A percentile compares a stretch with the other conserved stretches of the same genome.
Conservation (phyloP, 345 rosid genomes). For the Punica granatum region DNA sequence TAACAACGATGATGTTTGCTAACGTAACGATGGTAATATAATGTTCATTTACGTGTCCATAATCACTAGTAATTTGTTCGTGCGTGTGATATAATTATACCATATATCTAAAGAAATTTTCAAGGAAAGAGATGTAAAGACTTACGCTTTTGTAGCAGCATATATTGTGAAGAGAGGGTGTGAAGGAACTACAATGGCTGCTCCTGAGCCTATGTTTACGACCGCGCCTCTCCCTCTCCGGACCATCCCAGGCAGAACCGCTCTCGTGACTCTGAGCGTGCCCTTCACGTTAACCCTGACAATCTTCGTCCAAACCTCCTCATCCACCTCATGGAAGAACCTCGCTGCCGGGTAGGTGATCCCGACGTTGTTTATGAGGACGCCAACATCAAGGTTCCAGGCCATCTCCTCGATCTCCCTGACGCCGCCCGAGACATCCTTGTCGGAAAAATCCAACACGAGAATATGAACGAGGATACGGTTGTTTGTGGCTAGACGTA, state of each 20-base stretch:
- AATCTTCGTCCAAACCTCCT: slow-evolving; percentile 52
- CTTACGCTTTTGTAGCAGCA: slow-evolving; percentile 96
- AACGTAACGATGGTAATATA: too few species aligned
- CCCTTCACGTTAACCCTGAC: slow-evolving; percentile 62
- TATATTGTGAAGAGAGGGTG: slow-evolving; percentile 87
- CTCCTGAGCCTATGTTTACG: slow-evolving; percentile 79
- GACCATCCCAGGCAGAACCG: slow-evolving; percentile 59
- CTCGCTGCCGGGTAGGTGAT: slow-evolving; percentile 66
- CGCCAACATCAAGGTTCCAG: slow-evolving; percentile 52
- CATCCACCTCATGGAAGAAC: slow-evolving; percentile 79
- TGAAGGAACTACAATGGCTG: slow-evolving; percentile 76
- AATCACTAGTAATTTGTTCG: too few species aligned
- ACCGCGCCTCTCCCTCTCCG: slow-evolving; percentile 65
- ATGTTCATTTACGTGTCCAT: too few species aligned
- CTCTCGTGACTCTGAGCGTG: slow-evolving; percentile 46
- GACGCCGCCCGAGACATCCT: slow-evolving; percentile 8
- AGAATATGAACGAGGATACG: slow-evolving; percentile 31
- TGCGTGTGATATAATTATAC: too few species aligned
- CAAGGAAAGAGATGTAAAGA: not conserved
- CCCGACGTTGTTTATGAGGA: slow-evolving; percentile 81
- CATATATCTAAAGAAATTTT: not conserved
- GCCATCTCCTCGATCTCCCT: slow-evolving; percentile 37
- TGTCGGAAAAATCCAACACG: slow-evolving; percentile 44
- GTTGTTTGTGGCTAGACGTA: slow-evolving; percentile 16
- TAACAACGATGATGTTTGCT: too few species aligned